Percentiles rank a stretch among this genome's conserved stretches.
Conservation (phyloP, 2,329 filamentous ascomycete genomes). For the Pseudogymnoascus sp. region DNA sequence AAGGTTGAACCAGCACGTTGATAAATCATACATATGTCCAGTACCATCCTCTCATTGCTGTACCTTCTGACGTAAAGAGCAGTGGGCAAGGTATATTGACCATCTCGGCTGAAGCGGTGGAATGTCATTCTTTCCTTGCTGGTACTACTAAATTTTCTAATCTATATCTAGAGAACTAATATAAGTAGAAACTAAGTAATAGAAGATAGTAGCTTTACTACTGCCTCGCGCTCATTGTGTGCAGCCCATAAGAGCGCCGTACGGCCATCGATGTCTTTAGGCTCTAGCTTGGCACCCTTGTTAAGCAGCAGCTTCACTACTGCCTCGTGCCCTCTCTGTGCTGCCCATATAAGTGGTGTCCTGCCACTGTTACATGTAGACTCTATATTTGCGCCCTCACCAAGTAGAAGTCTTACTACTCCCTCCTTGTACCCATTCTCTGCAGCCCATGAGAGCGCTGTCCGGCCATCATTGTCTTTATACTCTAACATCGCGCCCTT, state of each 20-base stretch:
- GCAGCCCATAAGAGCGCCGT: constrained; percentile 12
- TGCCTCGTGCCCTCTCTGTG: neutral
- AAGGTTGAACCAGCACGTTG: neutral
- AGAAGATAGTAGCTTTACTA: constrained; percentile 11
- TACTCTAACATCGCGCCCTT: neutral
- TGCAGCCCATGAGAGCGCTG: neutral
- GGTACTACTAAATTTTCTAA: no score
- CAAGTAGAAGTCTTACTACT: neutral
- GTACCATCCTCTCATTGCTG: neutral
- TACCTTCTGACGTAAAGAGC: neutral
- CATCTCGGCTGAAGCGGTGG: neutral
- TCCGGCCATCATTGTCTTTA: neutral
- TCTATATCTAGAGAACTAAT: neutral
- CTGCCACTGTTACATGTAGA: no score
- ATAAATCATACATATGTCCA: neutral
- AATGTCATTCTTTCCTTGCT: neutral
- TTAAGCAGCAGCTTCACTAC: constrained; percentile 33
- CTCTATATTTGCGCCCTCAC: neutral
- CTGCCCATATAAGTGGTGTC: neutral
- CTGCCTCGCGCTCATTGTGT: constrained; percentile 10
- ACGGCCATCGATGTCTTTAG: neutral
- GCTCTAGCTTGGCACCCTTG: constrained; percentile 10
- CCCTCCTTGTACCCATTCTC: neutral
- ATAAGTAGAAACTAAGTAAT: neutral
- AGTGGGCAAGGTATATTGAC: neutral